Evolutionary conservation across 257 asterid species (phyloP), one percentile per base, ranked within the genome.

Genomic region (Eucommia ulmoides): DNA sequence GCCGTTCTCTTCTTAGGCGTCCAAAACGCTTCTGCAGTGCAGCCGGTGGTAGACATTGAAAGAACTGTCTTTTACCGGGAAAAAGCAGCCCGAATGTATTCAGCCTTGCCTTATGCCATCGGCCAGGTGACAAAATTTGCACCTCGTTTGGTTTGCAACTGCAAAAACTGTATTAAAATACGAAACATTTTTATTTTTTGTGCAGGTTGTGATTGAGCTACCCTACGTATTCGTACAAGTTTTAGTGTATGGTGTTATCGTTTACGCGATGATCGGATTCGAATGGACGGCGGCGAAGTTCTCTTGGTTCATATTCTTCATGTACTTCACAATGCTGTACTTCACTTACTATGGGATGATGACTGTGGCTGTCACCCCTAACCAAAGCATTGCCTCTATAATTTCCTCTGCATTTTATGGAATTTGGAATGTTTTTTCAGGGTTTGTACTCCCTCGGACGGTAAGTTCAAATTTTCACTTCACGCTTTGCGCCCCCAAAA

Each of bases 281-380:
- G 72, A 72, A 10, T 72, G 78, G 74, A 63, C 68, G 6, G 74
- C 77, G 65, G 80, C 68, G 23, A 76, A 76, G 57, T 61, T 69
- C 23, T 68, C 63, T 20, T 18, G 61, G 72, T 76, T 65, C 45
- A 45, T 69, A 16, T 12, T 76, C 45, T 72, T 76, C 44, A 72
- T 63, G 76, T 66, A 69, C 50, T 76, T 76, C 16, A 76, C 83
- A 3, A 69, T 69, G 67, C 51, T 67, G 5, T 76, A 76, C 60
- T 76, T 69, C 80, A 76, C 83, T 54, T 72, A 55, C 24, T 69
- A 66, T 22, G 83, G 83, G 15, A 76, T 76, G 74, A 76, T 76
- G 83, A 72, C 73, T 49, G 65, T 72, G 24, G 83, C 77, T 24
- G 77, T 76, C 1, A 72, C 77, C 23, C 75, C 83, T 7, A 72